These are phyloP conservation scores for Tetraselmis chui DNA, from an alignment of 139 green algal species.

Conservation along the genomic window DNA sequence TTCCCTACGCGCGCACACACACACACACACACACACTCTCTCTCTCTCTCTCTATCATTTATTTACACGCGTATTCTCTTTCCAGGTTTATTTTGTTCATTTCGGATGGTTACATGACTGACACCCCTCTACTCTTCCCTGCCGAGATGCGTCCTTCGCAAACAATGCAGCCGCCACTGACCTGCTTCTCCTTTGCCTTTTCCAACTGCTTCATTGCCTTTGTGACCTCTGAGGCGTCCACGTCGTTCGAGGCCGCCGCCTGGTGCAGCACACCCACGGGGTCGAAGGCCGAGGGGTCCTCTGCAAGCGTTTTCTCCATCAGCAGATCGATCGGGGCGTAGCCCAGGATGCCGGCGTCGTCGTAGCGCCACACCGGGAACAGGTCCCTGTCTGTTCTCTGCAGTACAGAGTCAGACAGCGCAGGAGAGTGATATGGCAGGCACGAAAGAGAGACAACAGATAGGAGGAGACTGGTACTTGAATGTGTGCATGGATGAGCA, in stretches of 20 bases:
- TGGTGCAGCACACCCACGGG: background rate
- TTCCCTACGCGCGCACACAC: no score
- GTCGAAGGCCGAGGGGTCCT: background rate
- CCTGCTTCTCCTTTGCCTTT: background rate
- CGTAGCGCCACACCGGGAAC: background rate
- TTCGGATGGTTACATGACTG: no score
- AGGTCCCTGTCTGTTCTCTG: background rate
- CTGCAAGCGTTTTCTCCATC: background rate
- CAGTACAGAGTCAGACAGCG: no score
- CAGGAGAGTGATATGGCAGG: background rate
- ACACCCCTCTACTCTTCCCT: no score
- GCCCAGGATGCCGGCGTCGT: constrained; percentile 4
- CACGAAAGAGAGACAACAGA: background rate
- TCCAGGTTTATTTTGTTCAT: no score
- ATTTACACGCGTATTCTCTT: no score
- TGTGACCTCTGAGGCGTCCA: background rate
- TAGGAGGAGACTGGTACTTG: no score
- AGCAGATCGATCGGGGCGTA: background rate
- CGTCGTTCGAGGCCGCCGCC: no score
- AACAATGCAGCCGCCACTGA: background rate
- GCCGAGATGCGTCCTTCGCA: no score
- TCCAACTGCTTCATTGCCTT: background rate
- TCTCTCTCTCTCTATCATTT: no score
- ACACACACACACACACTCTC: no score
- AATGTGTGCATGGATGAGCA: no score